Evolutionary conservation across 1,284 basidiomycete genomes (phyloP), one percentile per base, ranked within the genome.

Genomic region (Omphalotus olearius): DNA sequence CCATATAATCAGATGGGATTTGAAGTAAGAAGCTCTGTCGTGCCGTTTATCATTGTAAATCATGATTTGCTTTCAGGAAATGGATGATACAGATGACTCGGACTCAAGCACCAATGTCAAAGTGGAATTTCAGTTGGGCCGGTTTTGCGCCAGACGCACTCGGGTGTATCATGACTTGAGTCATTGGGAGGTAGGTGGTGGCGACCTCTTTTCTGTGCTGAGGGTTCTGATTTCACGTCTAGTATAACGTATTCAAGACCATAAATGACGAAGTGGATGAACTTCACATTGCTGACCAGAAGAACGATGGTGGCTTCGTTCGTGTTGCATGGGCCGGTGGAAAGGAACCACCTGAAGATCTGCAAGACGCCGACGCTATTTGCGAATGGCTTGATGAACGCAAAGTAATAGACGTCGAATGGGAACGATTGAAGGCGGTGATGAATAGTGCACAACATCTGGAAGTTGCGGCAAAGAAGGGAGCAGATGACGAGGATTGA

Each of bases 301-400:
- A 67, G 43, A 69, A 66, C 20, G 63, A 62, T 33, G 50, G 38
- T 10, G 68, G 66, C 9, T 87, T 81, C 65, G 75, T 80, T 57
- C 74, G 73, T 16, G 73, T 87, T 33, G 79, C 77, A 11, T 83
- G 73, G 60, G 66, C 71, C 11, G 75, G 75, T 26, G 78, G 78
- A 2, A 66, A 66, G 56, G 61, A 72, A 53, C 86, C 83, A 17
- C 87, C 85, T 0, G 66, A 79, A 43, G 83, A 89, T 59, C 69
- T 82, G 23, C 66, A 72, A 13, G 82, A 92, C 60, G 85, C 85
- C 6, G 88, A 93, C 62, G 80, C 72, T 25, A 76, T 93, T 28
- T 85, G 86, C 67, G 84, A 88, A 40, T 93, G 90, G 88, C 75
- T 94, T 30, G 90, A 93, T 56, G 66, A 80, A 54, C 75, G 85